A percentile compares a stretch with the other conserved stretches of the same genome.
Evolutionary conservation across 768 basidiomycete genomes (phyloP).

Genomic region (Leucocoprinus birnbaumii): DNA sequence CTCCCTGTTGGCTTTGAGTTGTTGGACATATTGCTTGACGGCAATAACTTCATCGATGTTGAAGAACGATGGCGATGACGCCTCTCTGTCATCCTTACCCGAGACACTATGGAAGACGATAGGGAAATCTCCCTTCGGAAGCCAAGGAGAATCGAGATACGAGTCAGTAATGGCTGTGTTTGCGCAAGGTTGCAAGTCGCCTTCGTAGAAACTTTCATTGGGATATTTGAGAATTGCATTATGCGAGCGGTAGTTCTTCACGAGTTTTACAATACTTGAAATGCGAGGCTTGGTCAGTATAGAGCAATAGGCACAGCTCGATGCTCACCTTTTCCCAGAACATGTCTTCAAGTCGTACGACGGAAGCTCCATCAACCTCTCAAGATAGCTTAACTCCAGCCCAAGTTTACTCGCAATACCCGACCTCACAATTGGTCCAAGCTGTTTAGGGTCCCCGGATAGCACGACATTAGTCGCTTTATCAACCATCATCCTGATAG

Average conservation of each 20-base stretch:
- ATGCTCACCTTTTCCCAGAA: slow-evolving; percentile 26
- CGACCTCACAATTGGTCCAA: slow-evolving; percentile 68
- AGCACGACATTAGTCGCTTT: slow-evolving; percentile 54
- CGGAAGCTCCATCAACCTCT: slow-evolving; percentile 44
- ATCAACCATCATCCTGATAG: slow-evolving; percentile 58
- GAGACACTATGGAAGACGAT: slow-evolving; percentile 58
- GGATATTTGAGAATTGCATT: slow-evolving; percentile 56
- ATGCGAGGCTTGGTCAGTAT: slow-evolving; percentile 21
- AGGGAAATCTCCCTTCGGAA: slow-evolving; percentile 49
- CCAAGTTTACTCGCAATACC: slow-evolving; percentile 53
- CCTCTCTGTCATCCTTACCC: slow-evolving; percentile 64
- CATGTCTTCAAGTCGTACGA: slow-evolving; percentile 16
- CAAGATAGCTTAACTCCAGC: slow-evolving; percentile 58
- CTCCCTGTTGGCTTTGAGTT: slow-evolving; percentile 27
- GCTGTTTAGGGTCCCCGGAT: slow-evolving; percentile 69
- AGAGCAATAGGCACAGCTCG: neutral
- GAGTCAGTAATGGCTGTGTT: slow-evolving; percentile 33
- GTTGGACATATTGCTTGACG: slow-evolving; percentile 48
- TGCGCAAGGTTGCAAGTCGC: slow-evolving; percentile 48
- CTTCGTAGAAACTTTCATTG: slow-evolving; percentile 55
- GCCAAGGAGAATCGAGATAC: slow-evolving; percentile 34
- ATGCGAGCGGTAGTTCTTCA: slow-evolving; percentile 68
- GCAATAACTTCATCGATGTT: slow-evolving; percentile 57
- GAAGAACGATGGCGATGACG: slow-evolving; percentile 68
- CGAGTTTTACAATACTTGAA: slow-evolving; percentile 56